Evolutionary conservation across 2,329 filamentous ascomycete genomes (phyloP).

Genomic region (Penicillium sp.): DNA sequence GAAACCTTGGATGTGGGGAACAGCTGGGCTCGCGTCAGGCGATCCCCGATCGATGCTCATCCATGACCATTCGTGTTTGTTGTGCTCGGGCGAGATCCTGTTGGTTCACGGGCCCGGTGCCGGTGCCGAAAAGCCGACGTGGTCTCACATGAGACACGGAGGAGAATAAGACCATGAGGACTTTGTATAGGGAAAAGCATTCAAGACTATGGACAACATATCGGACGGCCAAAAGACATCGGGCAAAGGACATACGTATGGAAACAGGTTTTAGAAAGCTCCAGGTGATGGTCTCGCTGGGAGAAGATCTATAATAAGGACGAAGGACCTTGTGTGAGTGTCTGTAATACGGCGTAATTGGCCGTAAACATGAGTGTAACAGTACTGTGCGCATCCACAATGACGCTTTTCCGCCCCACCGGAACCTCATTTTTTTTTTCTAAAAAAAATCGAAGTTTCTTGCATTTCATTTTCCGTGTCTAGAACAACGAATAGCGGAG

Average conservation of each 20-base stretch:
- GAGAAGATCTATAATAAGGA: neutral
- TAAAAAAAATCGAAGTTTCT: neutral
- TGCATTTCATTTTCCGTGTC: slow-evolving; percentile 18
- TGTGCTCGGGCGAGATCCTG: slow-evolving; percentile 2
- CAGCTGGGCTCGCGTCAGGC: slow-evolving; percentile 8
- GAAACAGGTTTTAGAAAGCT: too few relatives aligned
- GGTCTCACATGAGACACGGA: neutral
- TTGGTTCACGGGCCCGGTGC: slow-evolving; percentile 3
- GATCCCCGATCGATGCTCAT: slow-evolving; percentile 2
- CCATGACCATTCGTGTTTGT: neutral
- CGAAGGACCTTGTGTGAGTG: neutral
- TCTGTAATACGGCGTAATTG: neutral
- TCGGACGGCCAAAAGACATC: too few relatives aligned
- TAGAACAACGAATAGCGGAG: slow-evolving; percentile 19
- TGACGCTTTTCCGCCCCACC: slow-evolving; percentile 25
- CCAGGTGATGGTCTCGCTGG: neutral
- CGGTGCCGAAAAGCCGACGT: slow-evolving; percentile 9
- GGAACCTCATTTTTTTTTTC: slow-evolving; percentile 1
- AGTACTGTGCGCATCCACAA: slow-evolving; percentile 24
- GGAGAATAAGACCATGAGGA: too few relatives aligned
- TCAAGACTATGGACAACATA: too few relatives aligned
- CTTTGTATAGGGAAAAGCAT: too few relatives aligned
- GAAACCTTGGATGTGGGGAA: slow-evolving; percentile 13
- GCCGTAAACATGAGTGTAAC: slow-evolving; percentile 14
- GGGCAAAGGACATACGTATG: too few relatives aligned